These are phyloP conservation scores for Wickerhamomyces pijperi DNA, from an alignment of 805 yeast species.

Conservation along the genomic window DNA sequence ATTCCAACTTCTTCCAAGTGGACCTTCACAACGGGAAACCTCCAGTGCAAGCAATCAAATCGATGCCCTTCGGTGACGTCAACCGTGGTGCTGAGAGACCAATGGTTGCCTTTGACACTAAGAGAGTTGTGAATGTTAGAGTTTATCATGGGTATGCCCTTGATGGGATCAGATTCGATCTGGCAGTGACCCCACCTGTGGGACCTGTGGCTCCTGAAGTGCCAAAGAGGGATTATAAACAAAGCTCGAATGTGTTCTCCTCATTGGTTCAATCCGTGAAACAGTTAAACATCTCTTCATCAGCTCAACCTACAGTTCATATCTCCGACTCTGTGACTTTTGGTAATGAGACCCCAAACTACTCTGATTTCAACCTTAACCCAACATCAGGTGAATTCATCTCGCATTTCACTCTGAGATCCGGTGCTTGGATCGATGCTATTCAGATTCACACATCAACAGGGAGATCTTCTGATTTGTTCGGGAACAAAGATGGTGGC, in stretches of 20 bases:
- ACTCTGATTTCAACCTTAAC: constrained; percentile 43
- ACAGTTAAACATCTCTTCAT: constrained; percentile 3
- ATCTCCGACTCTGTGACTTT: constrained; percentile 18
- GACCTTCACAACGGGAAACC: constrained; percentile 36
- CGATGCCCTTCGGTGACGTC: constrained; percentile 22
- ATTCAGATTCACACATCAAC: constrained; percentile 55
- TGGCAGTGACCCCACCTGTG: constrained; percentile 15
- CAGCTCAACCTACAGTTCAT: background rate
- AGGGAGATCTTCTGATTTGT: constrained; percentile 43
- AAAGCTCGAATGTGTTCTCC: constrained; percentile 13
- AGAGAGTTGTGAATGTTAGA: constrained; percentile 38
- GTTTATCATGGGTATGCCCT: constrained; percentile 68
- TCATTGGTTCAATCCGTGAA: constrained; percentile 15
- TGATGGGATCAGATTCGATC: constrained; percentile 61
- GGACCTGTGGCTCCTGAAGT: no score
- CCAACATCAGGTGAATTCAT: constrained; percentile 41
- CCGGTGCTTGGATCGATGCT: constrained; percentile 89
- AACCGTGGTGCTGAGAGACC: constrained; percentile 17
- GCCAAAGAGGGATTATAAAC: constrained; percentile 35
- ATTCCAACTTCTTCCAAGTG: constrained; percentile 7
- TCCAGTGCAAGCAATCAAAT: constrained; percentile 25
- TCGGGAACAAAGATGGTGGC: constrained; percentile 66
- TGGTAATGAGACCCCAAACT: constrained; percentile 44
- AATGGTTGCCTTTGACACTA: constrained; percentile 25
- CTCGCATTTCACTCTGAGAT: constrained; percentile 48